Evolutionary conservation across 169 alveolate species (phyloP), one percentile per base, ranked within the genome.

Genomic region (Ichthyophthirius multifiliis): DNA sequence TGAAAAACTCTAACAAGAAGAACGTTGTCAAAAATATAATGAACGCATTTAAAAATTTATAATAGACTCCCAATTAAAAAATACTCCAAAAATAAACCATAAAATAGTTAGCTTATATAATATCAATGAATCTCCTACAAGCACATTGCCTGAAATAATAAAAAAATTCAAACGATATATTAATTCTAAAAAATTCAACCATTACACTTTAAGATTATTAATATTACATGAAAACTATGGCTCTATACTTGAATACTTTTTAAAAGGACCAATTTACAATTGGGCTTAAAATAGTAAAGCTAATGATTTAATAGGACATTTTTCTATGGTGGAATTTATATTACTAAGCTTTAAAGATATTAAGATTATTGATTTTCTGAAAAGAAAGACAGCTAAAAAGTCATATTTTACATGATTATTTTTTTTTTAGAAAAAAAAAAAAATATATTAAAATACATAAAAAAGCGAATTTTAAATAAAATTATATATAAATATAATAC

Each of bases 11-110:
- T 23, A 55, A 55, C 71, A 55, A 55, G 71, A 55, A 55, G 10
- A 55, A 55, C 16, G 71, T 55, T 20, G 71, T 55, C 13, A 55
- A 55, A 55, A 55, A 55, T 39, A 55, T 55, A 1, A 55, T 55
- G 71, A 55, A 39, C 15, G 71, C 71, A 27, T 55, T 55, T 23
- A 55, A 55, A 18, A 55, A 55, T n/a, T 55, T 55, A 55, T 55
- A 18, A 34, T 55, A 27, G 71, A 55, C 20, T 39, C 71, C 39
- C n/a, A n/a, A n/a, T n/a, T n/a, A n/a, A n/a, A n/a, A n/a, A n/a
- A 10, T 55, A 4, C 71, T 15, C 71, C 71, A 55, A 12, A 55
- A 55, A 18, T 55, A 55, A 2, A 55, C 23, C 71, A 27, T 55
- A 23, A 55, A 55, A 27, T 34, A 55, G 9, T 27, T 55, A 16